Conservation (phyloP, 2,329 filamentous ascomycete genomes). For the Chaetomiaceae sp. region DNA sequence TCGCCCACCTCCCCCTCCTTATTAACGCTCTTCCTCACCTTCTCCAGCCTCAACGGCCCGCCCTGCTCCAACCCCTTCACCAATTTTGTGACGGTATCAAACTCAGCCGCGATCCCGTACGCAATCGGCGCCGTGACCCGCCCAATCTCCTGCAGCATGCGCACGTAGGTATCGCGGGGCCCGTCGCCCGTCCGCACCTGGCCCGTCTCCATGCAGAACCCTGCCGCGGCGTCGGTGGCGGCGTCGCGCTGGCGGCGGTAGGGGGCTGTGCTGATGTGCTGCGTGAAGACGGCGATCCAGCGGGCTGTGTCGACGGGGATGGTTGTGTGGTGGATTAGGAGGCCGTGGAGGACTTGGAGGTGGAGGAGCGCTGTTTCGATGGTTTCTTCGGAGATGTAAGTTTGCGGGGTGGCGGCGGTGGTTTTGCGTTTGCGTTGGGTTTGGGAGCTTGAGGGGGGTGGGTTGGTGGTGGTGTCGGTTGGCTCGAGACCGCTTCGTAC, state of each 20-base stretch:
- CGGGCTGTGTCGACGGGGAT: conserved; percentile 60
- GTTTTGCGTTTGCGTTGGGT: conserved; percentile 22
- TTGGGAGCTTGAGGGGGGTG: neutral
- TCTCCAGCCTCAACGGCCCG: conserved; percentile 60
- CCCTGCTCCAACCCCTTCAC: conserved; percentile 53
- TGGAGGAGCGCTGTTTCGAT: conserved; percentile 68
- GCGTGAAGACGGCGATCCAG: conserved; percentile 70
- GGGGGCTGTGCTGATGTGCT: conserved; percentile 72
- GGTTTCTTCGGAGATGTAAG: conserved; percentile 61
- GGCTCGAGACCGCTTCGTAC: conserved; percentile 49
- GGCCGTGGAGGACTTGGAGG: conserved; percentile 63
- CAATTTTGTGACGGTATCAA: conserved; percentile 53
- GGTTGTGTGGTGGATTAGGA: conserved; percentile 66
- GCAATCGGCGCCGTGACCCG: conserved; percentile 70
- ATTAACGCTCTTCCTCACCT: conserved; percentile 54
- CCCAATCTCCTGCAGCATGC: conserved; percentile 71
- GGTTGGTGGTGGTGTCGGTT: conserved; percentile 16
- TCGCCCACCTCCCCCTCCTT: conserved; percentile 54
- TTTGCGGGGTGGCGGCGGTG: conserved; percentile 35
- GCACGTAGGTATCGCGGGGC: conserved; percentile 61
- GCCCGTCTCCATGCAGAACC: conserved; percentile 75
- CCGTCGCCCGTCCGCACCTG: conserved; percentile 69
- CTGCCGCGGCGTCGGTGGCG: conserved; percentile 44
- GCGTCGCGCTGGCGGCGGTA: conserved; percentile 57
- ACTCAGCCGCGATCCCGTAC: conserved; percentile 61